Percentiles rank a stretch among this genome's conserved stretches.
phyloP scores from a whole-genome alignment of 2,329 filamentous ascomycete genomes.

The Pseudodiploospora longispora region DNA sequence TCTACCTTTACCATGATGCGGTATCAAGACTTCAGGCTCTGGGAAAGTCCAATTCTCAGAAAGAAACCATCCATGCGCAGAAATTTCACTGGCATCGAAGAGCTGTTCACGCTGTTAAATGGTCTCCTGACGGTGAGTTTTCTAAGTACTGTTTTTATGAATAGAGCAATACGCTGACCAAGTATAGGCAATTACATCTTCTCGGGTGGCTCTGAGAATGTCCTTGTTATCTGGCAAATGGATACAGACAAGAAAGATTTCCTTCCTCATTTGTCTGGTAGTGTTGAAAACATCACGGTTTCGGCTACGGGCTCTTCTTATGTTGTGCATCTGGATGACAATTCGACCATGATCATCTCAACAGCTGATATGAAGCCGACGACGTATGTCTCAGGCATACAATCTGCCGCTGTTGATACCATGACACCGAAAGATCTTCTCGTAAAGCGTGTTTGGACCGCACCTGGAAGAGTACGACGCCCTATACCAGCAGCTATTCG shows the following conservation, averaged over 20 bases:
- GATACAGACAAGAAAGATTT: slow-evolving; percentile 77
- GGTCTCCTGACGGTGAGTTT: slow-evolving; percentile 77
- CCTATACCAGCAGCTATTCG: slow-evolving; percentile 55
- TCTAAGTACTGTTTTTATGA: not conserved
- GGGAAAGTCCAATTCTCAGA: slow-evolving; percentile 29
- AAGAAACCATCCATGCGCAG: slow-evolving; percentile 47
- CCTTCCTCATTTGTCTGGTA: slow-evolving; percentile 81
- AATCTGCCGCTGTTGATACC: slow-evolving; percentile 49
- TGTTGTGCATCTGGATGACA: slow-evolving; percentile 78
- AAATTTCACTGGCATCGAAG: slow-evolving; percentile 88
- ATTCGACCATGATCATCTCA: slow-evolving; percentile 83
- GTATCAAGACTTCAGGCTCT: slow-evolving; percentile 47
- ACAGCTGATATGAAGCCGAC: slow-evolving; percentile 83
- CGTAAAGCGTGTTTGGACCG: slow-evolving; percentile 43
- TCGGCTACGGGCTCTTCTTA: slow-evolving; percentile 76
- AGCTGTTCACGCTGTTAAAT: slow-evolving; percentile 76
- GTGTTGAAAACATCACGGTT: slow-evolving; percentile 76
- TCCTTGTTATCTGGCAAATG: slow-evolving; percentile 86
- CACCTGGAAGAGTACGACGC: slow-evolving; percentile 33
- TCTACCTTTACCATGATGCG: slow-evolving; percentile 76
- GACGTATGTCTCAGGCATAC: slow-evolving; percentile 76
- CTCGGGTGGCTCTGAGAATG: slow-evolving; percentile 84
- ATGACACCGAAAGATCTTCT: slow-evolving; percentile 43
- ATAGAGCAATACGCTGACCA: slow-evolving; percentile 20
- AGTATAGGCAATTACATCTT: slow-evolving; percentile 77